Evolutionary conservation across 1,284 basidiomycete genomes (phyloP), one percentile per base, ranked within the genome.

Genomic region (Ustilago cynodontis): DNA sequence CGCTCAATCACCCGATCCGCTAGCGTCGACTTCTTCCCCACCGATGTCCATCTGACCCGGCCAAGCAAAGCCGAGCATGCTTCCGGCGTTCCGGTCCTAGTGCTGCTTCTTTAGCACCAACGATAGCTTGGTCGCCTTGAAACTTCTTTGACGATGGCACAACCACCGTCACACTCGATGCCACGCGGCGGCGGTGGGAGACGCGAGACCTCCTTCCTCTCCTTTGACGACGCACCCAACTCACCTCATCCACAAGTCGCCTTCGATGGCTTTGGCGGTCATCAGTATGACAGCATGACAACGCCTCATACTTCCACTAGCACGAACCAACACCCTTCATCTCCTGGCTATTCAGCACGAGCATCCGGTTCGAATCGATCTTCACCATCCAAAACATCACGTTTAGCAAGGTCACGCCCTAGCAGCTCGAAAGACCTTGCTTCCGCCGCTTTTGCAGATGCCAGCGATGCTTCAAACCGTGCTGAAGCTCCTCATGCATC

Each of bases 191-290:
- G n/a, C n/a, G n/a, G n/a, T n/a, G n/a, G n/a, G n/a, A 58, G 20
- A 14, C 55, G 43, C 28, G 59, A 63, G 14, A 59, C 66, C 4
- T 68, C 65, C 28, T 73, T 73, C 24, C 58, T 73, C 22, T 68
- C 71, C 37, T 67, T 73, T 20, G 61, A 73, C 49, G 61, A 67
- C 41, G 61, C 39, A 20, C 58, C 53, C 39, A 58, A 63, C 56
- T 67, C 60, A n/a, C 65, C 65, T 26, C 41, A 56, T 14, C 49
- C 53, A 26, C 59, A n/a, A 26, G 9, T 20, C 3, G 11, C 26
- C 3, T 14, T 39, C 47, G 50, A 59, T 16, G 28, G 26, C 10
- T 55, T 33, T 54, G 37, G 29, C 52, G 37, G 29, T n/a, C 20
- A 24, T 11, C 58, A 52, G n/a, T 45, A 43, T 8, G 52, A 47